These are phyloP conservation scores for Pleurotus djamor DNA, from an alignment of 768 basidiomycete genomes.

Conservation along the genomic window DNA sequence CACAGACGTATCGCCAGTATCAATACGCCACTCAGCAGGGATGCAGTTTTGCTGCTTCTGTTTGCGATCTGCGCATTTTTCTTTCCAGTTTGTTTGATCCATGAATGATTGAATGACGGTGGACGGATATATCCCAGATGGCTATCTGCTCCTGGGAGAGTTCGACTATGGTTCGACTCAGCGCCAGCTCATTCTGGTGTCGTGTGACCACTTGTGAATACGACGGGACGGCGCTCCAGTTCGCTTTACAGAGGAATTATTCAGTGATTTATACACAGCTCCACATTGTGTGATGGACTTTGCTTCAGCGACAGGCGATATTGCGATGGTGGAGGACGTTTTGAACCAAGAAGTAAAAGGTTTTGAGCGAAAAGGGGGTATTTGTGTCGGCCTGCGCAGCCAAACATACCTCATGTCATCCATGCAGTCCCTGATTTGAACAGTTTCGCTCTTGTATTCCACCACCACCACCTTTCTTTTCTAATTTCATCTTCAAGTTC, in stretches of 20 bases:
- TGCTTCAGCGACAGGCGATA: no score
- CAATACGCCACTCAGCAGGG: constrained; percentile 63
- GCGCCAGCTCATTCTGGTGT: neutral
- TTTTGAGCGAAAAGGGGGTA: neutral
- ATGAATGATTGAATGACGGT: neutral
- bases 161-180: no score
- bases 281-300: no score
- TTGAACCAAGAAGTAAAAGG: neutral
- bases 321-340: neutral
- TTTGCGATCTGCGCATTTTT: constrained; percentile 54
- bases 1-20: constrained; percentile 39
- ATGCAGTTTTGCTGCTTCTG: constrained; percentile 50
- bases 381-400: neutral
- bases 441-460: constrained; percentile 17
- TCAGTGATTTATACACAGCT: no score
- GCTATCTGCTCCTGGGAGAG: no score
- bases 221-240: no score
- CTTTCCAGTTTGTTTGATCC: constrained; percentile 39
- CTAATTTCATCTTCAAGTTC: no score
- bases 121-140: no score
- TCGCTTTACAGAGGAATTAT: no score
- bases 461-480: neutral
- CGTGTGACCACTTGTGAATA: neutral
- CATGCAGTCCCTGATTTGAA: constrained; percentile 24
- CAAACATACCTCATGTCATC: constrained; percentile 4